Base-by-base conservation (phyloP, 352 stramenopile genomes). In the Saprolegnia parasitica region DNA sequence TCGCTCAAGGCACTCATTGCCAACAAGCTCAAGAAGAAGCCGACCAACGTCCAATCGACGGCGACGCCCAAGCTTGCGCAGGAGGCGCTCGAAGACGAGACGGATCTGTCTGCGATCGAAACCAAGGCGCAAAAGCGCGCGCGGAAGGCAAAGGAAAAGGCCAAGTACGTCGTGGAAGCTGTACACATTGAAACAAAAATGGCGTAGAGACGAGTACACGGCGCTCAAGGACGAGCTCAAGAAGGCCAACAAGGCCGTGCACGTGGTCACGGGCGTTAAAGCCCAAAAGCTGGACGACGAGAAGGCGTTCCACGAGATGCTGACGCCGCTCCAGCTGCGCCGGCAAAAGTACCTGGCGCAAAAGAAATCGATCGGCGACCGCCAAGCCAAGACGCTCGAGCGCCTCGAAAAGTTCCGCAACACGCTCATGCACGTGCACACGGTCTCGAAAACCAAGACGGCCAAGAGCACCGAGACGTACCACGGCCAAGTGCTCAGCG, bases 301-400 rank as follows among this genome's bases (percentile, higher is more conserved):
- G 4, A 78, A 82, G 32, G 78, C 82, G 2, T 81, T 77, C 29
- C 76, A 88, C 52, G 80, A 93, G 40, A 88, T 91, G 78, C 71
- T 93, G 18, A 91, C 83, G 23, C 85, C 85, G 11, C 68, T 91
- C 45, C 85, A 93, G 61, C 81, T 90, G 52, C 81, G 89, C 47
- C 81, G 86, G 4, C 76, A 83, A 66, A 91, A 91, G 72, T 90
- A 84, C 52, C 54, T 90, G 39, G 76, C 85, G 68, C 71, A 78
- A 26, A 91, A 90, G 60, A 88, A 89, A 47, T 68, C 76, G 6
- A 88, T 82, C 9, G 83, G 74, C 3, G 71, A 74, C 1, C 77
- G 86, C 32, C 79, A 95, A 61, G 74, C 83, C 62, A 82, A 91
- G 3, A 95, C 86, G 42, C 74, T 95, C 10, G 73, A 79, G 32